Base-by-base conservation (phyloP, 345 rosid species). In the Hibiscus mutabilis region DNA sequence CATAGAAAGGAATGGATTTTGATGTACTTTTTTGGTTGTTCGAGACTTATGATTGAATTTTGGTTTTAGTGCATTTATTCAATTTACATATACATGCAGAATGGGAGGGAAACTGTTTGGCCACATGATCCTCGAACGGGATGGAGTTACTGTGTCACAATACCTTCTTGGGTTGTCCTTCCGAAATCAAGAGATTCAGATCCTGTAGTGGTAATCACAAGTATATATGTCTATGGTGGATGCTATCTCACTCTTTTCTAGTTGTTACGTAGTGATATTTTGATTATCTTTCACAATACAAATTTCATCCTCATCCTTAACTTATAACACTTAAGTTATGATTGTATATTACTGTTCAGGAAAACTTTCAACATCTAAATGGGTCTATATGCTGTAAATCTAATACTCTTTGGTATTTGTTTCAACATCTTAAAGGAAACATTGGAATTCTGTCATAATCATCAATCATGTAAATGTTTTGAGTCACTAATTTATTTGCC, bases 111-210 rank as follows among this genome's bases (percentile, higher is more conserved):
- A 59, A 96, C 98, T 16, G 76, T 85, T 71, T 92, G 98, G 98
- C 97, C 99, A 0, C 99, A 90, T 67, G 99, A 91, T 81, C 91
- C 83, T 67, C 85, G 78, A 69, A 83, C 91, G 0, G 98, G 99
- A 72, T 96, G 99, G 99, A 92, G 98, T 84, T 96, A 92, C 80
- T 96, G 96, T 73, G 86, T 87, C 44, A 89, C 89, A 0, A 81
- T 96, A 77, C 99, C 99, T 22, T 85, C 97, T 0, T 96, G 99
- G 99, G 82, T 80, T 46, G 86, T 92, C 42, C 86, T 92, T 69
- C 91, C 99, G 6, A 91, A 92, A 78, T 88, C 97, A 68, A 89
- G 88, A 84, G 89, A 91, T 77, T 88, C 98, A 35, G 98, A 96
- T 78, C 99, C 99, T 68, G 89, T 96, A 12, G 99, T 92, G 98